phyloP scores from a whole-genome alignment of 345 rosid genomes.

The Abelmoschus esculentus region DNA sequence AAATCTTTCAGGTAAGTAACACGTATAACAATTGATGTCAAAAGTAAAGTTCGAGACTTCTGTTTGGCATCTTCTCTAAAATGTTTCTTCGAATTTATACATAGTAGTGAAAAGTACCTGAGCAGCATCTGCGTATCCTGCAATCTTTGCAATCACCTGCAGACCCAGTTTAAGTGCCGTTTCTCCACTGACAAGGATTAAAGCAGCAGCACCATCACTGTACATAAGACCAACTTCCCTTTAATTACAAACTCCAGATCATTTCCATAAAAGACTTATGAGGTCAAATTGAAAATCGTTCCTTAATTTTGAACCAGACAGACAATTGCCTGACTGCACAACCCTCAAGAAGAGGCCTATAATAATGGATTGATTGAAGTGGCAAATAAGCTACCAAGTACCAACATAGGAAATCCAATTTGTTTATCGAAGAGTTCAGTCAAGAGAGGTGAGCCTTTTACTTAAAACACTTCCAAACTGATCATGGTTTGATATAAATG shows the following conservation, averaged over 20 bases:
- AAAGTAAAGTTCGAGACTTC: not conserved
- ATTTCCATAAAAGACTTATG: not conserved
- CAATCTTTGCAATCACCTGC: constrained; percentile 70
- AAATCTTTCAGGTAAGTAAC: constrained; percentile 19
- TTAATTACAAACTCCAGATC: constrained; percentile 11
- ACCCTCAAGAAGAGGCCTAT: not conserved
- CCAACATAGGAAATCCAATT: not conserved
- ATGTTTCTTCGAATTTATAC: not conserved
- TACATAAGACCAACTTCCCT: constrained; percentile 14
- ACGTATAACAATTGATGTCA: constrained; percentile 7
- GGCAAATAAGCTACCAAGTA: not conserved
- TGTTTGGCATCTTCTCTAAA: not conserved
- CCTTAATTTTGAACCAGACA: not conserved
- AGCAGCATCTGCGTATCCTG: constrained; percentile 93
- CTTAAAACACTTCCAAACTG: not conserved
- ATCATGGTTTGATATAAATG: not conserved
- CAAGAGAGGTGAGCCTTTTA: not conserved
- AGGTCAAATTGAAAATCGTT: not conserved
- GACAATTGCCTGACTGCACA: not conserved
- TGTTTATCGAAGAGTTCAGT: not conserved
- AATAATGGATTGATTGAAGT: not conserved
- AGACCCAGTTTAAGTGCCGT: constrained; percentile 69
- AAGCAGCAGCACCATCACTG: constrained; percentile 98
- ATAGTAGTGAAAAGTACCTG: constrained; percentile 42
- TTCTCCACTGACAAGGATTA: constrained; percentile 87